Conservation (phyloP, 2,329 filamentous ascomycete genomes). For the Fusarium succisae region DNA sequence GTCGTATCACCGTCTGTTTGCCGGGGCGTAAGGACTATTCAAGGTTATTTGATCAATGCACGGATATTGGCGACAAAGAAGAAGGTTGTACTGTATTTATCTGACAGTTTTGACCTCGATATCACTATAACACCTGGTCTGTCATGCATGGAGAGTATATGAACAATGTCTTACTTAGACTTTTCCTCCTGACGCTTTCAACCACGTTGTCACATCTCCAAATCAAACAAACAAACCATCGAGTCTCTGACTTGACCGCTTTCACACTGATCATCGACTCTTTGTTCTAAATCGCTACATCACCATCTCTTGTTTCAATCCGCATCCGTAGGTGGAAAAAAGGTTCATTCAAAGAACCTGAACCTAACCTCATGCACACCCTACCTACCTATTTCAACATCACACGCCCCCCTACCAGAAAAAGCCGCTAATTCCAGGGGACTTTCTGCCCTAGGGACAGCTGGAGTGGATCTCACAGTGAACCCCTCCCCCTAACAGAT, state of each 20-base stretch:
- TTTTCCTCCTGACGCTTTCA: constrained; percentile 22
- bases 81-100: not conserved
- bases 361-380: constrained; percentile 17
- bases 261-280: not conserved
- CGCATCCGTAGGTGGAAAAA: constrained; percentile 3
- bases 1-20: constrained; percentile 9
- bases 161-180: constrained; percentile 4
- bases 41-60: constrained; percentile 28
- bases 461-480: constrained; percentile 1
- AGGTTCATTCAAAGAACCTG: constrained; percentile 9
- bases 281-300: not conserved
- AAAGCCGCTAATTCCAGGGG: constrained; percentile 28
- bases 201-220: constrained; percentile 15
- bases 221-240: constrained; percentile 7
- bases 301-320: not conserved
- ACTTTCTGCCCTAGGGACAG: constrained; percentile 20
- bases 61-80: constrained; percentile 12
- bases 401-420: not conserved
- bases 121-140: not conserved
- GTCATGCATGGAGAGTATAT: not conserved
- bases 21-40: constrained; percentile 15
- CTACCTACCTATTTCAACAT: not conserved
- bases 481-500: constrained; percentile 17
- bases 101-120: not conserved
- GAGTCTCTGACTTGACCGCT: not conserved